phyloP scores from a whole-genome alignment of 192 early-diverging fungal genomes.

The Coemansia sp. region DNA sequence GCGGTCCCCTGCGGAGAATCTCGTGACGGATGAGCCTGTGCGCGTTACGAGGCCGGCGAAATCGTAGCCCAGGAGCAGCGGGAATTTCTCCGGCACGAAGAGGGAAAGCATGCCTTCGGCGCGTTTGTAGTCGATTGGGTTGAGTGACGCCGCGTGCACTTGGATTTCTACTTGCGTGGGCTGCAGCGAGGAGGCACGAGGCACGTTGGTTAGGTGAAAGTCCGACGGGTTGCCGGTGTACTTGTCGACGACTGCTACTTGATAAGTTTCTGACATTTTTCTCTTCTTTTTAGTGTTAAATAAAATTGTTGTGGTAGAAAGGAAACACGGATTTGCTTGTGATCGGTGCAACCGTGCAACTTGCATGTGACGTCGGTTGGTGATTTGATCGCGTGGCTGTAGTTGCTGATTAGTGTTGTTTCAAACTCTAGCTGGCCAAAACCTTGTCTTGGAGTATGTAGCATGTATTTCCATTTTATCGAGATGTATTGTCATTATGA shows the following conservation, averaged over 20 bases:
- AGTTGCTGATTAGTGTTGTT: too few species aligned
- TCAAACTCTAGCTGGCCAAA: too few species aligned
- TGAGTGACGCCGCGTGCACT: conserved; percentile 55
- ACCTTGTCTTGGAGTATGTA: too few species aligned
- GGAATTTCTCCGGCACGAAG: conserved; percentile 30
- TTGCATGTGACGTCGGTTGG: too few species aligned
- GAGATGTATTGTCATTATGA: too few species aligned
- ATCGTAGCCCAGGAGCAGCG: conserved; percentile 55
- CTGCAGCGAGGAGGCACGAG: not conserved
- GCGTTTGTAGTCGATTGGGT: conserved; percentile 57
- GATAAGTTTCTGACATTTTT: conserved; percentile 12
- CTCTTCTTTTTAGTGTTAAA: not conserved
- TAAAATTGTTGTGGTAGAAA: not conserved
- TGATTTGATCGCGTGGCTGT: too few species aligned
- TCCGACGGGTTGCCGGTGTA: conserved; percentile 24
- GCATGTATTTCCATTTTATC: too few species aligned
- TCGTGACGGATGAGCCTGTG: conserved; percentile 29
- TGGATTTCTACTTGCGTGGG: conserved; percentile 26
- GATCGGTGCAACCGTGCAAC: too few species aligned
- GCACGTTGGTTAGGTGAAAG: conserved; percentile 11
- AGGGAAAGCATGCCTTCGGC: conserved; percentile 43
- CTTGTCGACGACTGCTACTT: conserved; percentile 10
- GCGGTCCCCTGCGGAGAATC: conserved; percentile 53
- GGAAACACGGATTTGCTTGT: too few species aligned
- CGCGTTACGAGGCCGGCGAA: conserved; percentile 50